phyloP scores from a whole-genome alignment of 345 rosid genomes.

The Brassica cretica region DNA sequence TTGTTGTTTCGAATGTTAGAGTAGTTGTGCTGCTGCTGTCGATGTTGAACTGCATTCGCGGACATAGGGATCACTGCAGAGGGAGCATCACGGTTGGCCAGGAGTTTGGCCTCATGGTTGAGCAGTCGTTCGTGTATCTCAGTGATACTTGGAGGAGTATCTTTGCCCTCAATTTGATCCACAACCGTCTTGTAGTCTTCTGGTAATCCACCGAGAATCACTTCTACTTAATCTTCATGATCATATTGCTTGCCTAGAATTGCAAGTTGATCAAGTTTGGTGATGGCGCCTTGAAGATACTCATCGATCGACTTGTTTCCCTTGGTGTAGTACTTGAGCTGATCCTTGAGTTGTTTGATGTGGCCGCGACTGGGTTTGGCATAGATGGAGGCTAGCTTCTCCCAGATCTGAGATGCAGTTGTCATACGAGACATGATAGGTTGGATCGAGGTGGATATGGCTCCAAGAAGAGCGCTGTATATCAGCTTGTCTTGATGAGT shows the following conservation, averaged over 20 bases:
- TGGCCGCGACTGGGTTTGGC: neutral
- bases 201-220: neutral
- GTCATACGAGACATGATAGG: neutral
- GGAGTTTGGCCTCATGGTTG: neutral
- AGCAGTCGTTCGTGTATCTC: neutral
- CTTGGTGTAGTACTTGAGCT: neutral
- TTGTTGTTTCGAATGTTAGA: neutral
- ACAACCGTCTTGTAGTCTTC: neutral
- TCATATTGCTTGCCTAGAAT: neutral
- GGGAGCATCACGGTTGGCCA: neutral
- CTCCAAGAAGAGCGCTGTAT: neutral
- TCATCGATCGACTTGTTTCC: neutral
- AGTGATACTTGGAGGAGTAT: neutral
- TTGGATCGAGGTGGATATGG: neutral
- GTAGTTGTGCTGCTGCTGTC: neutral
- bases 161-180: neutral
- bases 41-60: neutral
- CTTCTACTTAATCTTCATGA: neutral
- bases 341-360: neutral
- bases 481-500: neutral
- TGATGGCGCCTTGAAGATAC: neutral
- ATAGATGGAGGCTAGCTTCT: neutral
- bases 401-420: neutral
- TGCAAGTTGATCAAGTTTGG: neutral
- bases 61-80: neutral